Conservation (phyloP, 306 rosid species). For the Herpetospermum pedunculosum region DNA sequence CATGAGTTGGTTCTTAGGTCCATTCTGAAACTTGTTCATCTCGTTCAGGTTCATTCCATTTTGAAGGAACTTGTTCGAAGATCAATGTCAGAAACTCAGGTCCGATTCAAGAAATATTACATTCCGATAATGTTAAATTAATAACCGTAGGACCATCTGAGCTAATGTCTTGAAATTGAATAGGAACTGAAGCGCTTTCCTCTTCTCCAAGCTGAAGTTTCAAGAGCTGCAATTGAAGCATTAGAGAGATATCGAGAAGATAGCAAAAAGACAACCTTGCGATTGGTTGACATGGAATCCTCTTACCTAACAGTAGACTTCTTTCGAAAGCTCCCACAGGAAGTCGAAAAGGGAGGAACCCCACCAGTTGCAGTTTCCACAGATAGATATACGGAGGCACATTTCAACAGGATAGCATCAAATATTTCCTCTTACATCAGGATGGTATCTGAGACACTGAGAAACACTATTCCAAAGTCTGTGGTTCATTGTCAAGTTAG, state of each 20-base stretch:
- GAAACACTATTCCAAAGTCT: conserved; percentile 36
- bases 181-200: conserved; percentile 46
- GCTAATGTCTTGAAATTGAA: conserved; percentile 15
- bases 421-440: conserved; percentile 30
- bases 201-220: conserved; percentile 32
- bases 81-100: conserved; percentile 41
- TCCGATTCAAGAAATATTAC: conserved; percentile 5
- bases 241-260: conserved; percentile 42
- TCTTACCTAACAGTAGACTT: conserved; percentile 38
- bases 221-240: conserved; percentile 31
- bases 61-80: conserved; percentile 38
- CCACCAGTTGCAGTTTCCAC: conserved; percentile 12
- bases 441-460: conserved; percentile 39
- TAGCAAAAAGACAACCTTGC: conserved; percentile 31
- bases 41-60: conserved; percentile 35
- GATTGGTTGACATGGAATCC: conserved; percentile 41
- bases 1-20: neutral
- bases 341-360: conserved; percentile 22
- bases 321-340: conserved; percentile 35
- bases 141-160: neutral
- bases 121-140: neutral
- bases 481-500: conserved; percentile 46
- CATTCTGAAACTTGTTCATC: neutral
- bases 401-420: conserved; percentile 29
- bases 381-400: conserved; percentile 28